Percentiles rank a stretch among this genome's conserved stretches.
These are phyloP conservation scores for Phalaenopsis equestris DNA, from an alignment of 106 monocot species.

Conservation along the genomic window DNA sequence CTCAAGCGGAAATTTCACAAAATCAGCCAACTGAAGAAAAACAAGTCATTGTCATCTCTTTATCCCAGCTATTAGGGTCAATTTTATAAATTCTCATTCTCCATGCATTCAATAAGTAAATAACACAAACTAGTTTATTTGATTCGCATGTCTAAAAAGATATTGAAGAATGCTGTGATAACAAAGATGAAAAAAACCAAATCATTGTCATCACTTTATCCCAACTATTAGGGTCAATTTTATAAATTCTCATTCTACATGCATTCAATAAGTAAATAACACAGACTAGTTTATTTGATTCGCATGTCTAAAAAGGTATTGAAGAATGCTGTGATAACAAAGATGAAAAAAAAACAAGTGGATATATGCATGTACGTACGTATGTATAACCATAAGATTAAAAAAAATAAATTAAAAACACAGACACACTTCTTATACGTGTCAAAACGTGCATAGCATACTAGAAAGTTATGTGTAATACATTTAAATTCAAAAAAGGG, in stretches of 20 bases:
- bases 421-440: too few species aligned
- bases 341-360: neutral
- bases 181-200: neutral
- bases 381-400: neutral
- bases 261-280: neutral
- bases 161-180: neutral
- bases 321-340: neutral
- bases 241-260: neutral
- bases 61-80: neutral
- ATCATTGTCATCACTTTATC: neutral
- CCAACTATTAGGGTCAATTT: neutral
- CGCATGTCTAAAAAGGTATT: neutral
- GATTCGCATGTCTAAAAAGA: neutral
- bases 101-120: neutral
- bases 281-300: neutral
- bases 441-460: too few species aligned
- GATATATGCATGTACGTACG: neutral
- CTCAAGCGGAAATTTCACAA: slow-evolving; percentile 72
- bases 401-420: too few species aligned
- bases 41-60: neutral
- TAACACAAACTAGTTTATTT: neutral
- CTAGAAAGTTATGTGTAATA: too few species aligned
- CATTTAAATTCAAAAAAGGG: too few species aligned
- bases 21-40: slow-evolving; percentile 71
- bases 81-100: neutral